These are phyloP conservation scores for Nymphaea colorata DNA, from an alignment of 164 flowering plant species.

Conservation along the genomic window DNA sequence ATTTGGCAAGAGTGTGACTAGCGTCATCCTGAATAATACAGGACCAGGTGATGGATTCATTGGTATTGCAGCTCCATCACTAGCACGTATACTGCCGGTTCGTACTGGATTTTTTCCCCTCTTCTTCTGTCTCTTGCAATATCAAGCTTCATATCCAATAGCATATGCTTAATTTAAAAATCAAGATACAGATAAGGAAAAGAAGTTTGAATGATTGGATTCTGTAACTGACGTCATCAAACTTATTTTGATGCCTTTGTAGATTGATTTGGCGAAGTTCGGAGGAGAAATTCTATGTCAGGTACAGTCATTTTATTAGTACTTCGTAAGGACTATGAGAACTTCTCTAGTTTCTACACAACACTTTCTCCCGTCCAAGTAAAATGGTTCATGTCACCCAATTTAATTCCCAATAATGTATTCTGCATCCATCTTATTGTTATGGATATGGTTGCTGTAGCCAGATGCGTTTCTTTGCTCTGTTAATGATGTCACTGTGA, in stretches of 20 bases:
- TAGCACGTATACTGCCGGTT: slow-evolving; percentile 91
- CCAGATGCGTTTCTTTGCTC: slow-evolving; percentile 99
- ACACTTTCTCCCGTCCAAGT: too few relatives aligned
- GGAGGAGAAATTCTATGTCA: slow-evolving; percentile 91
- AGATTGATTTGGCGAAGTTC: slow-evolving; percentile 92
- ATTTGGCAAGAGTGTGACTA: slow-evolving; percentile 69
- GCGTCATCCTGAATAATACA: slow-evolving; percentile 55
- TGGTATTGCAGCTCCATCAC: slow-evolving; percentile 94
- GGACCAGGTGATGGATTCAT: slow-evolving; percentile 86
- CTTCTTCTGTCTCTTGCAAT: neutral
- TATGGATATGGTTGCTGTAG: slow-evolving; percentile 39
- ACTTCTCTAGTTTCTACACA: too few relatives aligned
- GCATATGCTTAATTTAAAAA: neutral
- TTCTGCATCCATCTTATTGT: neutral
- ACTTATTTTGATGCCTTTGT: slow-evolving; percentile 1
- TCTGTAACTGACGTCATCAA: too few relatives aligned
- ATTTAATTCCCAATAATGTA: too few relatives aligned
- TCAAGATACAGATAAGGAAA: too few relatives aligned
- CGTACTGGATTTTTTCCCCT: slow-evolving; percentile 8
- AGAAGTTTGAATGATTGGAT: too few relatives aligned
- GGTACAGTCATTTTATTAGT: slow-evolving; percentile 29
- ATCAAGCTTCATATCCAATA: neutral
- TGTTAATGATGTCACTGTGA: slow-evolving; percentile 80
- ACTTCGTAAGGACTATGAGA: too few relatives aligned
- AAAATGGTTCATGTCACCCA: too few relatives aligned